Percentiles rank a stretch among this genome's conserved stretches.
Evolutionary conservation across 257 asterid genomes (phyloP).

Genomic region (Ocimum tenuiflorum): DNA sequence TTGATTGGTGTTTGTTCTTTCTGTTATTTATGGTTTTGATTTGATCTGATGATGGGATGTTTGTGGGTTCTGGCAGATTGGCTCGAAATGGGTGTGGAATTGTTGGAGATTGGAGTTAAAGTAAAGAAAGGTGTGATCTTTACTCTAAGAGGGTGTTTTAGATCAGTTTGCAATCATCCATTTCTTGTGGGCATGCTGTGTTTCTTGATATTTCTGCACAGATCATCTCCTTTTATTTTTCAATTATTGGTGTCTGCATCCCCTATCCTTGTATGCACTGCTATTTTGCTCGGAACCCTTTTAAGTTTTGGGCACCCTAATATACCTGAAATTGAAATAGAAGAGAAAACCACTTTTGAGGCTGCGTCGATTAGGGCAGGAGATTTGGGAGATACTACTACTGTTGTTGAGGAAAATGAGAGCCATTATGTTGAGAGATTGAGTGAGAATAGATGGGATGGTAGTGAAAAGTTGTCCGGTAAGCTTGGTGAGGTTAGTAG

Average conservation of each 20-base stretch:
- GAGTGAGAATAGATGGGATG: conserved; percentile 26
- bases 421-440: conserved; percentile 42
- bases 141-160: conserved; percentile 40
- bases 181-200: conserved; percentile 59
- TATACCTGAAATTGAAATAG: conserved; percentile 67
- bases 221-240: conserved; percentile 67
- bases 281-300: conserved; percentile 76
- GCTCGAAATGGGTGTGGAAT: conserved; percentile 39
- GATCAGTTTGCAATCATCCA: conserved; percentile 65
- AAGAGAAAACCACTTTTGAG: conserved; percentile 38
- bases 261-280: conserved; percentile 84
- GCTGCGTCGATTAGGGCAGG: conserved; percentile 35
- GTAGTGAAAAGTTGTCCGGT: conserved; percentile 16
- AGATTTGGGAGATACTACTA: conserved; percentile 27
- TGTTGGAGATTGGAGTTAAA: conserved; percentile 47
- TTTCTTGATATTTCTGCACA: conserved; percentile 55
- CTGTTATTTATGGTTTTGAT: conserved; percentile 14
- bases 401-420: conserved; percentile 41
- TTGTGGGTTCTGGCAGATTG: conserved; percentile 40
- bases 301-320: conserved; percentile 76
- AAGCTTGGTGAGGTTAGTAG: conserved; percentile 24
- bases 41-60: conserved; percentile 32
- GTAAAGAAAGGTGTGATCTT: conserved; percentile 46
- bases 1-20: conserved; percentile 13
- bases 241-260: conserved; percentile 66